A percentile compares a stretch with the other conserved stretches of the same genome.
These are phyloP conservation scores for Malassezia sympodialis DNA, from an alignment of 1,284 basidiomycete genomes.

Conservation along the genomic window DNA sequence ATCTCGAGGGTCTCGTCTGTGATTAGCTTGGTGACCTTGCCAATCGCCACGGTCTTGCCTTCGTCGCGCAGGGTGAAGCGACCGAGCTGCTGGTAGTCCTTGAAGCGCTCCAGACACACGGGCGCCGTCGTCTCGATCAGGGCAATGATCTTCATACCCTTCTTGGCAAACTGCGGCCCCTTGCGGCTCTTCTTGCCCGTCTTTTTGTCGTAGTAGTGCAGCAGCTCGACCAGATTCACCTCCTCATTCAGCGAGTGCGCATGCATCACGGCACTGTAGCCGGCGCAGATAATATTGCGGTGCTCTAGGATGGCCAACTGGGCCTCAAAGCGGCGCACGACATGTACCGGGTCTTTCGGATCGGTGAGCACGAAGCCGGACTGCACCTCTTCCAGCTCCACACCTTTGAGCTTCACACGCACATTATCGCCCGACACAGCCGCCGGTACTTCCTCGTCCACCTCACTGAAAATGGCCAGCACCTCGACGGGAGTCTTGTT, in stretches of 20 bases:
- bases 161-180: slow-evolving; percentile 42
- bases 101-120: slow-evolving; percentile 42
- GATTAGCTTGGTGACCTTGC: slow-evolving; percentile 45
- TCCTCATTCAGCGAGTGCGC: slow-evolving; percentile 45
- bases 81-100: slow-evolving; percentile 46
- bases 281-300: slow-evolving; percentile 46
- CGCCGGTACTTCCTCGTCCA: slow-evolving; percentile 46
- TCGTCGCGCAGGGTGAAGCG: slow-evolving; percentile 47
- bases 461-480: slow-evolving; percentile 40
- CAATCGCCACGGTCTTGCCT: slow-evolving; percentile 44
- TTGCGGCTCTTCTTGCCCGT: slow-evolving; percentile 46
- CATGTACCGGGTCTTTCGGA: slow-evolving; percentile 36
- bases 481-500: slow-evolving; percentile 40
- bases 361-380: slow-evolving; percentile 43
- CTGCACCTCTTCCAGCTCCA: slow-evolving; percentile 42
- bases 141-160: slow-evolving; percentile 48
- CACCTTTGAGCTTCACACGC: slow-evolving; percentile 45
- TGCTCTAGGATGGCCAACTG: slow-evolving; percentile 47
- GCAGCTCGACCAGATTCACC: slow-evolving; percentile 30
- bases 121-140: slow-evolving; percentile 42
- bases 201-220: slow-evolving; percentile 49
- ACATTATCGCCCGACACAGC: slow-evolving; percentile 48
- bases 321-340: slow-evolving; percentile 44
- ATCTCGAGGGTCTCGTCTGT: slow-evolving; percentile 31
- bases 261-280: slow-evolving; percentile 46